Base-by-base conservation (phyloP, 2,329 filamentous ascomycete genomes). In the Fusarium staphyleae region DNA sequence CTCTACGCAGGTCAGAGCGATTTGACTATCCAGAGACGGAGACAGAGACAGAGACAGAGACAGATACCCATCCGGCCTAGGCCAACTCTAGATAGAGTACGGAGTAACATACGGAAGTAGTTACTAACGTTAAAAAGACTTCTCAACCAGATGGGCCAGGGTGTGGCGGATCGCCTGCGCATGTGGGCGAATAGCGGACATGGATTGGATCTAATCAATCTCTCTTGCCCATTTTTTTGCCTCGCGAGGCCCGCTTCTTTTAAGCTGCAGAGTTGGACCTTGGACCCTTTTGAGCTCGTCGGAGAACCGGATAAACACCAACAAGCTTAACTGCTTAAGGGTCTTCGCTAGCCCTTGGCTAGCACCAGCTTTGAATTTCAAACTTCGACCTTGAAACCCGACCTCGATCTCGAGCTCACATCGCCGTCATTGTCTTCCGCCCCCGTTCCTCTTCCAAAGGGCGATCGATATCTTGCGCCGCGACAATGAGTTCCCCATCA, bases 401-500 rank as follows among this genome's bases (percentile, higher is more conserved):
- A 48, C 48, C 46, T 46, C 28, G 18, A 33, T 30, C 14, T 24
- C n/a, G 9, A 30, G 22, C 12, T 42, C 28, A 3, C 19, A 18
- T 43, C 53, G 39, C 32, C 14, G 8, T 49, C 30, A 30, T 55
- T 8, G 41, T 36, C 29, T 34, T 43, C 7, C 19, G 50, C 32
- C 5, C 15, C 26, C 24, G 36, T 33, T 19, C 48, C 34, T 42
- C 9, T 30, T 47, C 39, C 39, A 4, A 39, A 37, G 22, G 22
- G 50, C 44, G 45, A 65, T 42, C 44, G 45, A 65, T 42, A 47
- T 30, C 35, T 34, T 39, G 36, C 55, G 50, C 52, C 55, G 50
- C 52, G 47, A 61, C 44, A 43, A 73, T 72, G 68, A 70, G 59
- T 48, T 71, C 71, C n/a, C 69, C 71, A 18, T 60, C 52, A 42